A percentile compares a stretch with the other conserved stretches of the same genome.
phyloP scores from a whole-genome alignment of 2,329 filamentous ascomycete genomes.

The Coniochaeta hoffmannii region DNA sequence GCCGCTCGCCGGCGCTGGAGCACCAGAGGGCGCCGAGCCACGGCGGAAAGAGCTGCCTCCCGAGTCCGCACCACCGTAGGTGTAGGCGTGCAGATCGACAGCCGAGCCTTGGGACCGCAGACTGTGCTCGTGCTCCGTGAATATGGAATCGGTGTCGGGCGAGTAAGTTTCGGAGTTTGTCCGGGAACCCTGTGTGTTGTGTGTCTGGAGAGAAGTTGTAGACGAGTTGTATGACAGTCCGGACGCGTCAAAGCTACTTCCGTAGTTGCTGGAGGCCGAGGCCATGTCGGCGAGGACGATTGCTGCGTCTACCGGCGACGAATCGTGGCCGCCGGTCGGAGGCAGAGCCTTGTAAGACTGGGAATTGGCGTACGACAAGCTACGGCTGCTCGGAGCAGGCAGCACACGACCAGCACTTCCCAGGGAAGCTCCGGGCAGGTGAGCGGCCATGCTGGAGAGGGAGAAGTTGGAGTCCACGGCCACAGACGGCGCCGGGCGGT shows the following conservation, averaged over 20 bases:
- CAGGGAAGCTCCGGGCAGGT: constrained; percentile 25
- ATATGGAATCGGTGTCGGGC: constrained; percentile 13
- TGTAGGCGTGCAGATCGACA: constrained; percentile 18
- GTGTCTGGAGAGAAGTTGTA: neutral
- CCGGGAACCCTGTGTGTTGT: constrained; percentile 5
- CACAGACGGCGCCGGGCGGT: constrained; percentile 21
- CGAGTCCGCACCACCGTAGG: constrained; percentile 19
- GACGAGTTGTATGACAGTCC: constrained; percentile 8
- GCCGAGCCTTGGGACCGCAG: constrained; percentile 17
- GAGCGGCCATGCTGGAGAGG: constrained; percentile 32
- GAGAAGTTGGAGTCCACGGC: constrained; percentile 28
- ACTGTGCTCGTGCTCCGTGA: constrained; percentile 18
- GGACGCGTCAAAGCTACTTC: constrained; percentile 10
- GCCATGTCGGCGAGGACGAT: constrained; percentile 20
- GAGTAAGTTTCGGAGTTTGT: constrained; percentile 11
- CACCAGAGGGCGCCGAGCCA: constrained; percentile 14
- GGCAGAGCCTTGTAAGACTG: constrained; percentile 13
- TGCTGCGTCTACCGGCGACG: constrained; percentile 3
- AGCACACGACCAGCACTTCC: constrained; percentile 22
- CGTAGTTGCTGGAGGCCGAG: constrained; percentile 18
- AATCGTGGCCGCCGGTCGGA: neutral
- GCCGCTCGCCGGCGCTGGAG: constrained; percentile 16
- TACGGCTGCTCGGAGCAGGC: constrained; percentile 26
- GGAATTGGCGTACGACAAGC: constrained; percentile 21
- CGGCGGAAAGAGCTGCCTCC: constrained; percentile 17